These are phyloP conservation scores for Brasilioporus rufonigricans DNA, from an alignment of 768 basidiomycete species.

Conservation along the genomic window DNA sequence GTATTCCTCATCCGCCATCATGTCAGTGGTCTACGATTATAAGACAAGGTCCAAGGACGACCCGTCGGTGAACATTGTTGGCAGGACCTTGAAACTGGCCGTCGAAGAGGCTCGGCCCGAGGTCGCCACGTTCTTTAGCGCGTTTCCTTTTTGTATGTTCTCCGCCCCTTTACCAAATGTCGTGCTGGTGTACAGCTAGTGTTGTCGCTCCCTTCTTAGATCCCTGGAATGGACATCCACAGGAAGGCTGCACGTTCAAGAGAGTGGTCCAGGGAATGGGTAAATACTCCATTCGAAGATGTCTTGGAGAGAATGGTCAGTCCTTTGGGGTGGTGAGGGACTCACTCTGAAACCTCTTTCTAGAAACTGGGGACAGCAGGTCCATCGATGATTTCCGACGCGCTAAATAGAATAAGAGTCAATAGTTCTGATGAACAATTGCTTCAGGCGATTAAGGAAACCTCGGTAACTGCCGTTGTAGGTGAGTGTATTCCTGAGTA, in stretches of 20 bases:
- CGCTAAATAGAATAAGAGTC: constrained; percentile 6
- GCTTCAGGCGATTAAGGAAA: too few species aligned
- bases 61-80: constrained; percentile 24
- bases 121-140: constrained; percentile 15
- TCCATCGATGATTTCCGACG: constrained; percentile 17
- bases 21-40: constrained; percentile 33
- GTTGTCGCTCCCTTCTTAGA: constrained; percentile 24
- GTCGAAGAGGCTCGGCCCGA: constrained; percentile 23
- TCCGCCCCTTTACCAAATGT: not conserved
- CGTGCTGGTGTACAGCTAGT: constrained; percentile 22
- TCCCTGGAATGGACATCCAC: constrained; percentile 32
- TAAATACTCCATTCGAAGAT: constrained; percentile 21
- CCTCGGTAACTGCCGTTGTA: too few species aligned
- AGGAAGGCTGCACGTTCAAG: constrained; percentile 18
- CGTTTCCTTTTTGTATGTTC: constrained; percentile 9
- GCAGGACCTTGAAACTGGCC: constrained; percentile 26
- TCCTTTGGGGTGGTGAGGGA: not conserved
- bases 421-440: not conserved
- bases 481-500: too few species aligned
- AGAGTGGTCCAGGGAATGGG: constrained; percentile 17
- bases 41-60: constrained; percentile 30
- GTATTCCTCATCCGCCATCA: constrained; percentile 28
- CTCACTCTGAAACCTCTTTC: not conserved
- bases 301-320: constrained; percentile 14
- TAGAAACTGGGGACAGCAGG: constrained; percentile 14